Base-by-base conservation (phyloP, 345 rosid species). In the Ricinus communis region DNA sequence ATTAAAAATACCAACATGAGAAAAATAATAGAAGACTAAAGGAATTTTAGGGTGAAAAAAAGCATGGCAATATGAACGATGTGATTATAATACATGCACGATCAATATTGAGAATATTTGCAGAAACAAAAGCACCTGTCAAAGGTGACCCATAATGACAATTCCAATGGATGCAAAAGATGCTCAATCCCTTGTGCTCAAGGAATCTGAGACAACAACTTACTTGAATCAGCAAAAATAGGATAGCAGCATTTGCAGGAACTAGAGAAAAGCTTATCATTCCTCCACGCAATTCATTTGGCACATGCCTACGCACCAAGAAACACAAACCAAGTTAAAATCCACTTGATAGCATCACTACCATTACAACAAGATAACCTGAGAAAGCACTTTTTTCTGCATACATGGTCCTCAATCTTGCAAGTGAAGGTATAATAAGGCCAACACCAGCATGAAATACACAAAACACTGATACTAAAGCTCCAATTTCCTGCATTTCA, bases 271-370 rank as follows among this genome's bases (percentile, higher is more conserved):
- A 81, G 79, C 89, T 83, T 51, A 95, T 87, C 99, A 90, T 92
- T 78, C 99, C 98, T 74, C 96, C 99, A 76, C 98, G 96, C 83
- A 89, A 74, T 71, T 92, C 93, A 81, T 85, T 87, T 41, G 96
- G 98, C 14, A 95, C 96, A 83, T 89, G 88, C 90, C 99, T 95
- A 69, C 30, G 28, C 66, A 68, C 54, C 71, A 46, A 73, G 33
- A 57, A 78, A 50, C 53, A 72, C 19, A 66, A 36, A 43, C 59
- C 33, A 43, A 72, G 49, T 72, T 68, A n/a, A 56, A 28, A 54
- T 54, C 43, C 21, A 66, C 51, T 19, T 31, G 19, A 67, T 64
- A 73, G 43, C 62, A 58, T 50, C 53, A 49, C 55, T 9, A 53
- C 12, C 18, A 53, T 13, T 28, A 54, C 18, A 66, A 68, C 7